Evolutionary conservation across 148 eudicot species (phyloP).

Genomic region (Suaeda aralocaspica): DNA sequence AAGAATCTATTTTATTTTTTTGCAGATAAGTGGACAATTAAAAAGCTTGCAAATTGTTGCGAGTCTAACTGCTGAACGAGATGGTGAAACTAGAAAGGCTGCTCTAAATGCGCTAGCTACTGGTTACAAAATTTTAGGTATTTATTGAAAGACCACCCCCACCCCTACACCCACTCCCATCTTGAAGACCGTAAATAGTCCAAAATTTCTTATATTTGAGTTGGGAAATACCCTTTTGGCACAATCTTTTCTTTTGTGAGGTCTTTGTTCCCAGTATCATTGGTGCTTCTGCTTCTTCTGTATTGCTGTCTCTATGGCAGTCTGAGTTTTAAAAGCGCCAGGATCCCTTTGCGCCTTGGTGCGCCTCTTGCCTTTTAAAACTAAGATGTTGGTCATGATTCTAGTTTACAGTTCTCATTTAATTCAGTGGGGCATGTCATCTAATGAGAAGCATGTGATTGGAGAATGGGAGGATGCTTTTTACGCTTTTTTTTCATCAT

Average conservation of each 20-base stretch:
- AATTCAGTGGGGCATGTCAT: neutral
- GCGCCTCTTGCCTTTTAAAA: neutral
- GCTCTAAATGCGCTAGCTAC: conserved; percentile 82
- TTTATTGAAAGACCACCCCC: conserved; percentile 2
- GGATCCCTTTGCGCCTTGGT: too few relatives aligned
- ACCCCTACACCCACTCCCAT: neutral
- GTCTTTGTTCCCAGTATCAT: neutral
- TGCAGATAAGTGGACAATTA: conserved; percentile 77
- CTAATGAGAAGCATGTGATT: neutral
- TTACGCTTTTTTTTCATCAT: neutral
- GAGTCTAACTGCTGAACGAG: conserved; percentile 88
- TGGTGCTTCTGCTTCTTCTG: neutral
- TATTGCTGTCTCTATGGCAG: neutral
- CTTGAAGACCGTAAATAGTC: neutral
- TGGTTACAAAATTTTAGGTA: conserved; percentile 93
- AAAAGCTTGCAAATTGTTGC: conserved; percentile 94
- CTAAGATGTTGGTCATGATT: too few relatives aligned
- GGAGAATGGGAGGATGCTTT: neutral
- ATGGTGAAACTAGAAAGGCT: conserved; percentile 92
- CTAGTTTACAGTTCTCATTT: neutral
- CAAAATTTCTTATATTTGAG: neutral
- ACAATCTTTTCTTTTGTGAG: too few relatives aligned
- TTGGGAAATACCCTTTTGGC: too few relatives aligned
- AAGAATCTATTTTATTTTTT: neutral
- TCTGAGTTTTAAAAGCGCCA: too few relatives aligned